Conservation (phyloP, 257 asterid genomes). For the Phtheirospermum japonicum region DNA sequence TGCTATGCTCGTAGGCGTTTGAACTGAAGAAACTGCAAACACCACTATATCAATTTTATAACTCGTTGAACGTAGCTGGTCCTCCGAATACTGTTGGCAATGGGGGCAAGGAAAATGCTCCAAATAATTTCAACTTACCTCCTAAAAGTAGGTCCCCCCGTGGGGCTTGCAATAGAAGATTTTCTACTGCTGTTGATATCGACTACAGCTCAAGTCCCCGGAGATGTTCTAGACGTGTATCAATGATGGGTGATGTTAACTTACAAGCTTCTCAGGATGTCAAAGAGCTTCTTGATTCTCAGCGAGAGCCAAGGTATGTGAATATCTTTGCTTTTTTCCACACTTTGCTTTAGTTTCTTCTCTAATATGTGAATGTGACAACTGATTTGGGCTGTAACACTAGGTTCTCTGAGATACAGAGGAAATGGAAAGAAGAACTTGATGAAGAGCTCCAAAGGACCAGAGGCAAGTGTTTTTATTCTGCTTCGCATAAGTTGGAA, state of each 20-base stretch:
- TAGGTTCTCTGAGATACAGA: conserved; percentile 58
- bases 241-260: conserved; percentile 49
- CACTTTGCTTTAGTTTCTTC: conserved; percentile 21
- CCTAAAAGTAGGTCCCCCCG: conserved; percentile 68
- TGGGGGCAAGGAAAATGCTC: conserved; percentile 60
- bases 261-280: conserved; percentile 44
- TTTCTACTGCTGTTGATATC: conserved; percentile 51
- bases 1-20: conserved; percentile 46
- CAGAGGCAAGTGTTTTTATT: conserved; percentile 52
- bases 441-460: conserved; percentile 68
- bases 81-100: conserved; percentile 40
- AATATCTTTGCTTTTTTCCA: conserved; percentile 1
- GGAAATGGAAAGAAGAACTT: conserved; percentile 87
- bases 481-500: background rate
- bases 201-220: conserved; percentile 48
- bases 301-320: conserved; percentile 37
- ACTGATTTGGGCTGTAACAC: conserved; percentile 26
- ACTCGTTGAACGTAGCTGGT: conserved; percentile 49
- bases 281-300: conserved; percentile 43
- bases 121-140: conserved; percentile 52
- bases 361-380: conserved; percentile 27
- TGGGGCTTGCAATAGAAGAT: conserved; percentile 46
- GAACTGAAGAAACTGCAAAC: conserved; percentile 76
- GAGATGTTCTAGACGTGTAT: conserved; percentile 46
- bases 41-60: conserved; percentile 68